Evolutionary conservation across 106 monocot genomes (phyloP).

Genomic region (Agapanthus africanus): DNA sequence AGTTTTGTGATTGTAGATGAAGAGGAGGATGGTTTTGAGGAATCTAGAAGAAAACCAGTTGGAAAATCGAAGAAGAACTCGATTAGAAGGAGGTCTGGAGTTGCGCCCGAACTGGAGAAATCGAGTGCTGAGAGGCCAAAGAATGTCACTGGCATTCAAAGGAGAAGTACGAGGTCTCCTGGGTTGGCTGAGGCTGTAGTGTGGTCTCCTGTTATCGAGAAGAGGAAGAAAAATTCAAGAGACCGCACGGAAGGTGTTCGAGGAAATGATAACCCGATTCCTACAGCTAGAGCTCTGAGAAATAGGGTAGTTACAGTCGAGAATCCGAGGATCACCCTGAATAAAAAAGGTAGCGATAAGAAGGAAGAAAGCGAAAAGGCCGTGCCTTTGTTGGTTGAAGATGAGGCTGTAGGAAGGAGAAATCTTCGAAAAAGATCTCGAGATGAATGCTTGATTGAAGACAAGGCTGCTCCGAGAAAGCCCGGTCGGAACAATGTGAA

Average conservation of each 20-base stretch:
- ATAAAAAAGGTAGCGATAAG: not conserved
- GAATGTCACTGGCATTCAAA: not conserved
- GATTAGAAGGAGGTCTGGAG: constrained; percentile 13
- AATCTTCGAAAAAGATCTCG: not conserved
- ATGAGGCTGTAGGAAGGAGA: not conserved
- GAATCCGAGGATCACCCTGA: not conserved
- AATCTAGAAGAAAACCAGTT: not conserved
- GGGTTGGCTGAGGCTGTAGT: constrained; percentile 3
- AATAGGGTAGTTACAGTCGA: not conserved
- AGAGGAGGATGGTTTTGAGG: not conserved
- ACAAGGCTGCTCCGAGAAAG: not conserved
- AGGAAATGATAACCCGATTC: not conserved
- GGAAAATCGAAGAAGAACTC: constrained; percentile 5
- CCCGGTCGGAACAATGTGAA: not conserved
- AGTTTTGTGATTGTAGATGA: constrained; percentile 11
- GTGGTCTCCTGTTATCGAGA: constrained; percentile 14
- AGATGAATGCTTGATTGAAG: not conserved
- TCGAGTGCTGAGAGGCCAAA: not conserved
- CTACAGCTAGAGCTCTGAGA: not conserved
- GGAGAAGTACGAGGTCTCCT: constrained; percentile 16
- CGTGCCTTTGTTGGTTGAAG: not conserved
- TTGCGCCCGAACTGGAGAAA: not conserved
- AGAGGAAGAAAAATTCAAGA: constrained; percentile 8
- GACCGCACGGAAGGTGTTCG: not conserved
- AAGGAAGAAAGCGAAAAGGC: not conserved